Evolutionary conservation across 2,329 filamentous ascomycete genomes (phyloP), one percentile per base, ranked within the genome.

Genomic region (Microsporum canis): DNA sequence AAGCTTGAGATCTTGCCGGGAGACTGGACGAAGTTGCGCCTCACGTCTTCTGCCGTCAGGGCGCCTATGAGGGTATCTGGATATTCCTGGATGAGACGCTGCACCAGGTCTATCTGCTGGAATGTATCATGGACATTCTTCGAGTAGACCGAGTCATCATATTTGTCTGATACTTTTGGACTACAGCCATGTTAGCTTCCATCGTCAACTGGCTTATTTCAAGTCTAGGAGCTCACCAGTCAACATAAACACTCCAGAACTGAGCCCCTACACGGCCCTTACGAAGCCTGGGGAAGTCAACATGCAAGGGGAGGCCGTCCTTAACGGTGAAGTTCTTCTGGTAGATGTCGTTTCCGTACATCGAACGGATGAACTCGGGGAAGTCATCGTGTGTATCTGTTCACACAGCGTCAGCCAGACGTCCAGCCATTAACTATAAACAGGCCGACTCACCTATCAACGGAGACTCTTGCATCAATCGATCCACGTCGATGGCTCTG

Each of bases 341-440:
- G 70, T 95, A 87, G 67, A 97, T 91, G 64, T 88, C 85, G 70
- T 96, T 96, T 43, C 85, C 77, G 68, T 85, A 92, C 3, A 76
- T 43, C 4, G 67, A 74, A 41, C 90, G 84, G 59, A 96, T 78
- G 33, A 87, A 73, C 43, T 94, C 86, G 27, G 92, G 82, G 57
- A 97, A 80, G 71, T 97, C 92, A 75, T 95, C 88, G 71, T 96
- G 91, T 0, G 91, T 91, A 73, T 96, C 91, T 91, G 71, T 68
- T 39, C 71, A 58, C 17, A 12, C 65, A 8, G 14, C 1, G 23
- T 51, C 5, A 51, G 45, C 39, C 17, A n/a, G 10, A 58, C 43
- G 38, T 33, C 45, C 36, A 59, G 14, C 14, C 14, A 5, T 6
- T 2, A 5, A 6, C 7, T 43, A 6, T 43, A 14, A 43, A 43